Base-by-base conservation (phyloP, 805 yeast genomes). In the Torulaspora franciscae region DNA sequence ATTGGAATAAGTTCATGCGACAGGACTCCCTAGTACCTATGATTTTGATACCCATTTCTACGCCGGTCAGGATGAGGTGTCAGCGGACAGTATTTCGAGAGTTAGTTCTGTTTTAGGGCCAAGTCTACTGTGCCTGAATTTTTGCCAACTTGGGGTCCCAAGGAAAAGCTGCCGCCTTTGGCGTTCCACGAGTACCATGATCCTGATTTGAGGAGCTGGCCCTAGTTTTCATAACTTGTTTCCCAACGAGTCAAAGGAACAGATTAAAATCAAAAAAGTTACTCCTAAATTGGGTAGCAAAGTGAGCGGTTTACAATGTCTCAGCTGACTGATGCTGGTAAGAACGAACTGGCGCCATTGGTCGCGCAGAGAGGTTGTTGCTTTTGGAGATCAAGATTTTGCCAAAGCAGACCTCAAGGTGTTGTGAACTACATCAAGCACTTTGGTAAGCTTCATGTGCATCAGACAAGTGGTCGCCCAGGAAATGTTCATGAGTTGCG, bases 221-320 rank as follows among this genome's bases (percentile, higher is more conserved):
- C 40, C 44, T 15, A 23, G 15, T 2, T 50, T 49, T 26, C 43
- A 45, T 27, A 47, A 48, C 26, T 30, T 55, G 13, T 38, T 55
- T 4, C 51, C 71, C 22, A 32, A 42, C 17, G 37, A 23, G 15
- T 3, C 27, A 17, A 23, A 35, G 9, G 41, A 28, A 6, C 38
- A 39, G 25, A 23, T 29, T 25, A 29, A 13, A 19, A 30, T 37
- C 19, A 53, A 45, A 7, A 74, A 73, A 51, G 59, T 84, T 29
- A 76, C 85, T 1, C 90, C 91, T 15, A 81, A 77, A 56, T 69
- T 84, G 43, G 93, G 91, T 22, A 68, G 80, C 23, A 85, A 78
- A 50, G 67, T 84, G 33, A 64, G 64, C 29, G 83, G 83, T 32
- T 57, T 83, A 37, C 86, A 81, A 56, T 82, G 42, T 74, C 83